phyloP scores from a whole-genome alignment of 306 rosid species.

The apple (Malus domestica) region ASM211411v1 NC_041802.1:1660501-1661000 shows the following conservation, averaged over 20 bases:
- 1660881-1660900: constrained; percentile 73
- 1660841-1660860: constrained; percentile 38
- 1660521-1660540: not conserved
- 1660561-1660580: not conserved
- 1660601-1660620: not conserved
- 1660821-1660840: constrained; percentile 12
- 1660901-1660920: constrained; percentile 63
- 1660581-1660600: not conserved
- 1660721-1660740: not conserved
- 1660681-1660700: not conserved
- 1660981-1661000: not conserved
- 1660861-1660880: constrained; percentile 77
- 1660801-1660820: not conserved
- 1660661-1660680: not conserved
- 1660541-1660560: constrained; percentile 1
- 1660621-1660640: not conserved
- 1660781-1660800: not conserved
- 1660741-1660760: not conserved
- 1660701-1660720: not conserved
- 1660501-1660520: too few relatives aligned
- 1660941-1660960: not conserved
- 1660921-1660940: constrained; percentile 56
- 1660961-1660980: not conserved
- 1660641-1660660: not conserved
- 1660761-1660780: constrained; percentile 2